These are phyloP conservation scores for Talaromyces stipitatus DNA, from an alignment of 495 filamentous ascomycete species.

Conservation along the genomic window DNA sequence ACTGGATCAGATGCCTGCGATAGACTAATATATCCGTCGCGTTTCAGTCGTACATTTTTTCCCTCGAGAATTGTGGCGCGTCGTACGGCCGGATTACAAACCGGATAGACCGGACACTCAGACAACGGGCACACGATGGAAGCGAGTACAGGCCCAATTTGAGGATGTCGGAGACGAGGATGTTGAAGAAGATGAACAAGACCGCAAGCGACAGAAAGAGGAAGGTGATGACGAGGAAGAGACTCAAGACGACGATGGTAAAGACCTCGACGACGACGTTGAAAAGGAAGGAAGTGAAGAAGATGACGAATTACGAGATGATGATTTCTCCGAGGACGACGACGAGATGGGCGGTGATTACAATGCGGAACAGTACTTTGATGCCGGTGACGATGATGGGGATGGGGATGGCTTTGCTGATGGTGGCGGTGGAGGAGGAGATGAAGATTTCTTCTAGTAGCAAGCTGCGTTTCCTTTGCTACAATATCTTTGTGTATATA, in stretches of 20 bases:
- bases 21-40: conserved; percentile 4
- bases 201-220: conserved; percentile 21
- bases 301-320: conserved; percentile 46
- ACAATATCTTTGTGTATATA: neutral
- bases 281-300: conserved; percentile 35
- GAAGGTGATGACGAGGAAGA: conserved; percentile 28
- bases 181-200: conserved; percentile 19
- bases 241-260: conserved; percentile 26
- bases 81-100: conserved; percentile 40
- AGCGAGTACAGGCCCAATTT: conserved; percentile 31
- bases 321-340: conserved; percentile 50
- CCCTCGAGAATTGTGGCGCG: conserved; percentile 46
- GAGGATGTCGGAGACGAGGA: conserved; percentile 41
- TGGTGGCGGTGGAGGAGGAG: conserved; percentile 31
- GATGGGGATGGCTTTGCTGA: conserved; percentile 43
- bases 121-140: conserved; percentile 10
- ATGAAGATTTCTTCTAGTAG: conserved; percentile 3
- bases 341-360: conserved; percentile 54
- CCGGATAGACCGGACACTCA: conserved; percentile 28
- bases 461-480: neutral
- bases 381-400: conserved; percentile 53
- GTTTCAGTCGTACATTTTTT: conserved; percentile 46
- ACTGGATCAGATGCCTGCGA: too few species aligned
- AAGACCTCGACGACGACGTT: conserved; percentile 28
- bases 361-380: conserved; percentile 61